phyloP scores from a whole-genome alignment of 2,329 filamentous ascomycete genomes.

The Alternaria sp. region DNA sequence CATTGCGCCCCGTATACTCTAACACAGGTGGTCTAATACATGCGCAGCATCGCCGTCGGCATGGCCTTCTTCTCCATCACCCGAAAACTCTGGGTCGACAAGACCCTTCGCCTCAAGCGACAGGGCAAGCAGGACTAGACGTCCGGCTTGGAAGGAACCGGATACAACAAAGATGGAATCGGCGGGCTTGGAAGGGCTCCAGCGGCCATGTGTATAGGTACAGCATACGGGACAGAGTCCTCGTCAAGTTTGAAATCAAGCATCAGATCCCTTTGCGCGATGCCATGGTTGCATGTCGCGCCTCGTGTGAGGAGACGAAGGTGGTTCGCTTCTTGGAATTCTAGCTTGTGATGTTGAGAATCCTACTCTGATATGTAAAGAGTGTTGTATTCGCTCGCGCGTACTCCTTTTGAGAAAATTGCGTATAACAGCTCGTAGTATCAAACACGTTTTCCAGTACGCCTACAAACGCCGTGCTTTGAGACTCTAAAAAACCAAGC shows the following conservation, averaged over 20 bases:
- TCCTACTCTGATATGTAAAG: background rate
- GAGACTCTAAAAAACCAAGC: background rate
- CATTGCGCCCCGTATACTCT: background rate
- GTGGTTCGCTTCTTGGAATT: background rate
- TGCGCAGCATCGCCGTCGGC: conserved; percentile 68
- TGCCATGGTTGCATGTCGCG: background rate
- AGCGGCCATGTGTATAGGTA: conserved; percentile 39
- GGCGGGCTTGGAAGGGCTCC: conserved; percentile 22
- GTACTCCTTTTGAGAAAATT: background rate
- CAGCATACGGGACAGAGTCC: conserved; percentile 25
- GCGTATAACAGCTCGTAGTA: conserved; percentile 15
- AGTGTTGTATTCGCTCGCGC: no score
- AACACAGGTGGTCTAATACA: conserved; percentile 35
- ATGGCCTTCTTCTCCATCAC: conserved; percentile 83
- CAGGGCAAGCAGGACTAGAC: conserved; percentile 58
- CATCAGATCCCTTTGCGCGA: conserved; percentile 39
- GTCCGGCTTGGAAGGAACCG: background rate
- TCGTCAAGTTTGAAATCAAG: conserved; percentile 32
- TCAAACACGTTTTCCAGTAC: conserved; percentile 21
- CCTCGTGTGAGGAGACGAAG: background rate
- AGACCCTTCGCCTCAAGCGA: conserved; percentile 86
- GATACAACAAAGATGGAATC: conserved; percentile 11
- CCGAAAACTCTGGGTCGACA: conserved; percentile 87
- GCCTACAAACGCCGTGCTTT: conserved; percentile 33
- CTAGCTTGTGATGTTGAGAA: background rate